These are phyloP conservation scores for Phytophthora parvispora DNA, from an alignment of 352 stramenopile genomes.

Conservation along the genomic window DNA sequence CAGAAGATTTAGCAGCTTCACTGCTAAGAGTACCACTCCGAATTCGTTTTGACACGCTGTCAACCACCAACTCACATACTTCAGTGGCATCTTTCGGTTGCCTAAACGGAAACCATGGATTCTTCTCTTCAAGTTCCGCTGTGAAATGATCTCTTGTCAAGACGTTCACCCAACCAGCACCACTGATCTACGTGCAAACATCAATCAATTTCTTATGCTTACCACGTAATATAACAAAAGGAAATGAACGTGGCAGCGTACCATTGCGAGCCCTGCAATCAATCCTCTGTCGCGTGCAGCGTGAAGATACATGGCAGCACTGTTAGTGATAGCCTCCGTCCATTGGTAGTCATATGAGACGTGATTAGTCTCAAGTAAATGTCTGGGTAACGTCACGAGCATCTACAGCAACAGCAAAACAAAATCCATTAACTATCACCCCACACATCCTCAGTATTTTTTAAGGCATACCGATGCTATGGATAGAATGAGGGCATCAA, in stretches of 20 bases:
- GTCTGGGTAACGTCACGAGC: conserved; percentile 6
- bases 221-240: background rate
- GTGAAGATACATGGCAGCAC: conserved; percentile 28
- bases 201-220: background rate
- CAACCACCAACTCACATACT: conserved; percentile 31
- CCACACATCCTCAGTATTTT: too few relatives aligned
- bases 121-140: conserved; percentile 9
- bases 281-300: conserved; percentile 1
- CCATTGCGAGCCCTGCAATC: conserved; percentile 17
- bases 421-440: too few relatives aligned
- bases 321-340: conserved; percentile 14
- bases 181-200: conserved; percentile 11
- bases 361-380: background rate
- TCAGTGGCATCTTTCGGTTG: conserved; percentile 13
- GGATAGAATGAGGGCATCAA: conserved; percentile 40
- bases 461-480: conserved; percentile 34
- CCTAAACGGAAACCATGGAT: conserved; percentile 65
- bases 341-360: conserved; percentile 13
- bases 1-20: background rate
- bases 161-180: conserved; percentile 13
- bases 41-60: conserved; percentile 21
- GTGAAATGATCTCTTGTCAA: background rate
- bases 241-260: conserved; percentile 4
- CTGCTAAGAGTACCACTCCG: background rate
- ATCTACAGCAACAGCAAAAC: conserved; percentile 10